phyloP scores from a whole-genome alignment of 345 rosid species.

The Sonneratia alba region DNA sequence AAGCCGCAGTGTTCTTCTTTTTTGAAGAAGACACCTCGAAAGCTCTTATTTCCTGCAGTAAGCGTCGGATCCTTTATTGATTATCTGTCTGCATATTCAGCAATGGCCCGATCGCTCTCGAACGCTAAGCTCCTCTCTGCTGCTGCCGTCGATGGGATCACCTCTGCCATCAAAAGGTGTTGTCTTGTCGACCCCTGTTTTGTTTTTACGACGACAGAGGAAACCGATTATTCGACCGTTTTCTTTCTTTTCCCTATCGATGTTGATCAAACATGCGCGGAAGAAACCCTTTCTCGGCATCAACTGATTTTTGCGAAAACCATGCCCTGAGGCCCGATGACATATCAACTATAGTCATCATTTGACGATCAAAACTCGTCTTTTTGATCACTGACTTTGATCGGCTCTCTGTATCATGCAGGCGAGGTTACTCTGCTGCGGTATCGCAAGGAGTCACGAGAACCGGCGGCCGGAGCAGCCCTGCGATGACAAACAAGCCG shows the following conservation, averaged over 20 bases:
- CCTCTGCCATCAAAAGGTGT: slow-evolving; percentile 29
- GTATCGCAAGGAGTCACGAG: slow-evolving; percentile 18
- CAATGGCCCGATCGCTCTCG: slow-evolving; percentile 43
- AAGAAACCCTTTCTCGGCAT: too few species aligned
- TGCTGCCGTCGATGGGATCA: slow-evolving; percentile 21
- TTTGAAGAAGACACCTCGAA: background rate
- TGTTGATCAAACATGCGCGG: too few species aligned
- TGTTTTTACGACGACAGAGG: too few species aligned
- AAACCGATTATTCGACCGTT: too few species aligned
- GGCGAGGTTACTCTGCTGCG: slow-evolving; percentile 31
- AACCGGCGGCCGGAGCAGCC: slow-evolving; percentile 17
- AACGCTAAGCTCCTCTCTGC: slow-evolving; percentile 34
- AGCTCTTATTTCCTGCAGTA: background rate
- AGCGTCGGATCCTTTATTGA: background rate
- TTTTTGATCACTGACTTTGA: background rate
- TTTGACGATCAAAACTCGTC: background rate
- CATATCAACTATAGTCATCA: background rate
- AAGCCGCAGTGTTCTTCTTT: background rate
- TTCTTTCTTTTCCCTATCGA: too few species aligned
- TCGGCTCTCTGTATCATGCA: background rate
- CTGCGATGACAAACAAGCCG: slow-evolving; percentile 35
- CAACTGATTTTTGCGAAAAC: too few species aligned
- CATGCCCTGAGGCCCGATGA: too few species aligned
- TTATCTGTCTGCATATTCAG: background rate
- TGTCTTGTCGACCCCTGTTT: background rate